phyloP scores from a whole-genome alignment of 2,329 filamentous ascomycete species.

The Fusarium heterosporum region DNA sequence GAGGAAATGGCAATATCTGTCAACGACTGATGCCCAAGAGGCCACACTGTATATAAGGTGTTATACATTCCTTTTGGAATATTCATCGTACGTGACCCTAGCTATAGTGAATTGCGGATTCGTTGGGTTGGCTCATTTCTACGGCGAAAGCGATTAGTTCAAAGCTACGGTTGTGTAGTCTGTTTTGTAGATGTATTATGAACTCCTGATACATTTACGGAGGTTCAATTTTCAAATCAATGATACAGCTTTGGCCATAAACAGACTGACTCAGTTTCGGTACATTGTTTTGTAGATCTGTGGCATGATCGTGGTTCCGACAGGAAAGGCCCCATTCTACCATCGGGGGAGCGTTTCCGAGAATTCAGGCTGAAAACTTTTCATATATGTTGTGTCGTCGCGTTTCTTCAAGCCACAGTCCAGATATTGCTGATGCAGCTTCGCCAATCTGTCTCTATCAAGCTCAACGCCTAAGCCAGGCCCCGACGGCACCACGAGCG shows the following conservation, averaged over 20 bases:
- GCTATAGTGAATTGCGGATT: not conserved
- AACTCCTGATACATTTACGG: not conserved
- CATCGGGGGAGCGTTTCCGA: constrained; percentile 51
- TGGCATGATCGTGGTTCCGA: no score
- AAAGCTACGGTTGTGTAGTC: not conserved
- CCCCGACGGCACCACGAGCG: constrained; percentile 50
- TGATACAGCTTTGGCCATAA: no score
- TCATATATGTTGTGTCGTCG: constrained; percentile 55
- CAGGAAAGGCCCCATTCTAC: constrained; percentile 31
- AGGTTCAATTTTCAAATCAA: no score
- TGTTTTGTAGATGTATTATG: not conserved
- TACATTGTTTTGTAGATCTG: no score
- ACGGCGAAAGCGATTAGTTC: not conserved
- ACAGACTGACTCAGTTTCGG: no score
- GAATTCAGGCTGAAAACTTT: constrained; percentile 51
- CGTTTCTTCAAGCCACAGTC: constrained; percentile 53
- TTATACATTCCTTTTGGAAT: no score
- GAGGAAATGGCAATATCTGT: not conserved
- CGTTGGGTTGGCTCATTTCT: not conserved
- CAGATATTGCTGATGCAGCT: constrained; percentile 54
- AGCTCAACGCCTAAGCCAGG: constrained; percentile 55
- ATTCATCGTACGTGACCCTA: not conserved
- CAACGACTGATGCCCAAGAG: not conserved
- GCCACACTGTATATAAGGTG: no score
- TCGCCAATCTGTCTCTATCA: constrained; percentile 52